These are phyloP conservation scores for Phaffia australis DNA, from an alignment of 768 basidiomycete genomes.

Conservation along the genomic window DNA sequence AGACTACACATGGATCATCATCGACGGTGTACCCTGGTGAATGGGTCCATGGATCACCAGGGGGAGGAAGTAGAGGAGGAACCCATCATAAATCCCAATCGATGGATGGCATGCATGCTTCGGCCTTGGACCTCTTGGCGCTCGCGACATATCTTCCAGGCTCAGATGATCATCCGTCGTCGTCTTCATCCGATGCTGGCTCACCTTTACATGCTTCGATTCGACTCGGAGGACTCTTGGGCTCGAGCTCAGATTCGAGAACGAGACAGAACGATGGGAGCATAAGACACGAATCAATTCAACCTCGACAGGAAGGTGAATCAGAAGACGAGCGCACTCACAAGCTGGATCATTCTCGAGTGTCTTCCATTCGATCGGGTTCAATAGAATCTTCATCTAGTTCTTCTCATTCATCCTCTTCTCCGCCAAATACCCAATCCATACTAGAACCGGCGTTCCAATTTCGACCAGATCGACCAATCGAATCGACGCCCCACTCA, in stretches of 20 bases:
- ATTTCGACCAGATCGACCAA: no score
- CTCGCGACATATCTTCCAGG: constrained; percentile 11
- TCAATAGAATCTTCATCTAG: no score
- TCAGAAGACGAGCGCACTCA: no score
- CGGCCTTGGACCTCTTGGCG: constrained; percentile 23
- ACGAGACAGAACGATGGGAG: no score
- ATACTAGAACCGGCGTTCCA: no score
- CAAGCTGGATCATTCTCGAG: no score
- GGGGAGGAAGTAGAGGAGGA: neutral
- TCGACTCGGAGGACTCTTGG: constrained; percentile 19
- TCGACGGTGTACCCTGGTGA: neutral
- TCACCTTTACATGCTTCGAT: neutral
- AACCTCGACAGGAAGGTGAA: no score
- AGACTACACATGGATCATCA: neutral
- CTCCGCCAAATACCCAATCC: no score
- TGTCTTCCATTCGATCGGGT: no score
- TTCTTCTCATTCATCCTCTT: no score
- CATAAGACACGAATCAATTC: no score
- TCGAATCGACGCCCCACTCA: no score
- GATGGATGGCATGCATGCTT: constrained; percentile 12
- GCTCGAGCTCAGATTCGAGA: neutral
- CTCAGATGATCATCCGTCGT: neutral
- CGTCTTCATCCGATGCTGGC: neutral
- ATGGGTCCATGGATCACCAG: constrained; percentile 1
- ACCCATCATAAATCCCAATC: neutral